phyloP scores from a whole-genome alignment of 176 grass and related monocot genomes.

The Raddia distichophylla region DNA sequence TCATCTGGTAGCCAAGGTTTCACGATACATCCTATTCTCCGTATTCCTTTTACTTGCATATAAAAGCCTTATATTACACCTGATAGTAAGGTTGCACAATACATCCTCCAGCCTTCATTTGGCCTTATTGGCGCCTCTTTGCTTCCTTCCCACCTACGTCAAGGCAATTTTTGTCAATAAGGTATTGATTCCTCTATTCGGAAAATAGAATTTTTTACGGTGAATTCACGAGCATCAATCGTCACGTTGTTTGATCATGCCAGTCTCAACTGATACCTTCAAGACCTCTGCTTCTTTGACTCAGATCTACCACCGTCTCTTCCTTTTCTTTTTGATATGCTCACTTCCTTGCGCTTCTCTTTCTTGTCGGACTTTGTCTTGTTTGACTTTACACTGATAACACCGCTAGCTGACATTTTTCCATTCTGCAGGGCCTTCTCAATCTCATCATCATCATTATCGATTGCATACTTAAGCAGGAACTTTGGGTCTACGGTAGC shows the following conservation, averaged over 20 bases:
- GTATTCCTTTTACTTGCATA: too few relatives aligned
- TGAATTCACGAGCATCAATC: background rate
- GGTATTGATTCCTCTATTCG: background rate
- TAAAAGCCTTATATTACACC: too few relatives aligned
- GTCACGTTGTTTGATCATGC: background rate
- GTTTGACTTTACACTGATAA: constrained; percentile 83
- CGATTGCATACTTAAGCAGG: constrained; percentile 73
- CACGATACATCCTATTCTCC: too few relatives aligned
- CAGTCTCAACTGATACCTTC: constrained; percentile 6
- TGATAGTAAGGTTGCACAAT: too few relatives aligned
- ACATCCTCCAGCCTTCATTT: background rate
- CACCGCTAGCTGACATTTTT: constrained; percentile 70
- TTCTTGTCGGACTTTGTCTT: constrained; percentile 54
- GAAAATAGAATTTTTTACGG: background rate
- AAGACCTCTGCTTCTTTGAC: constrained; percentile 70
- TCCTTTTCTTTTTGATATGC: constrained; percentile 77
- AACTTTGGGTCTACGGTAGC: constrained; percentile 53
- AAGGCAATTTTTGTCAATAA: background rate
- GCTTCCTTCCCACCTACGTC: background rate
- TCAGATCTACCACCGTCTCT: constrained; percentile 56
- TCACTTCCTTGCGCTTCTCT: constrained; percentile 44
- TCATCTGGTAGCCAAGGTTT: too few relatives aligned
- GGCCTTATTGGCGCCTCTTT: background rate
- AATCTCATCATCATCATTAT: constrained; percentile 53
- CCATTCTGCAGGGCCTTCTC: constrained; percentile 64